Evolutionary conservation across 2,329 filamentous ascomycete genomes (phyloP), one percentile per base, ranked within the genome.

Genomic region (Ceratocystis cubensis): DNA sequence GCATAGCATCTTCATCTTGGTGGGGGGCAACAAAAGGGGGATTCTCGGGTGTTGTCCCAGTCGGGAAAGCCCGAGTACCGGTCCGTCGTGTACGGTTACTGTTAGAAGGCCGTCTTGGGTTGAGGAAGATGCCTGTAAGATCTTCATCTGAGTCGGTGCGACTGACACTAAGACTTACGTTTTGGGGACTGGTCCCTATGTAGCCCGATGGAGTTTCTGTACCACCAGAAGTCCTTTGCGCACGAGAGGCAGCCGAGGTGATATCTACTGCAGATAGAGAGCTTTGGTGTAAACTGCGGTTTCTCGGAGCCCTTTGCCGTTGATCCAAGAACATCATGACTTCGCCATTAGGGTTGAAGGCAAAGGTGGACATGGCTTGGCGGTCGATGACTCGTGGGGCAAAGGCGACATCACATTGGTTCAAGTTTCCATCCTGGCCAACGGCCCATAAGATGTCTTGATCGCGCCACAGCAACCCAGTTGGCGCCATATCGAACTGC

Each of bases 111-210:
- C 59, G 48, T 57, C 66, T 61, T 10, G 62, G 64, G 22, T 68
- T 68, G 1, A 87, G 73, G 71, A 87, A 87, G 68, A 78, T 84
- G 2, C 81, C 82, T 5, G 85, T 76, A 0, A 82, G 82, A 64
- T 87, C 84, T 69, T 87, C 84, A 71, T 87, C 84, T 0, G 84
- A 87, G 70, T 87, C 84, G 70, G 84, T 87, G 59, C 80, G 79
- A 70, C 82, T 85, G 65, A 82, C 78, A 70, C 80, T 83, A 25
- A 84, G 74, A 71, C 80, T 77, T 4, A 79, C 79, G 0, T 77
- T 76, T 17, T 75, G 78, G 1, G 81, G 78, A 64, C 78, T 82
- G 0, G 82, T 79, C 67, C 78, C 77, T 63, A 79, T 81, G 0
- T 78, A 76, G 0, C 77, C 74, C 15, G 77, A 74, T 2, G 76